phyloP scores from a whole-genome alignment of 805 yeast species.

The Saccharomycopsis javanensis region DNA sequence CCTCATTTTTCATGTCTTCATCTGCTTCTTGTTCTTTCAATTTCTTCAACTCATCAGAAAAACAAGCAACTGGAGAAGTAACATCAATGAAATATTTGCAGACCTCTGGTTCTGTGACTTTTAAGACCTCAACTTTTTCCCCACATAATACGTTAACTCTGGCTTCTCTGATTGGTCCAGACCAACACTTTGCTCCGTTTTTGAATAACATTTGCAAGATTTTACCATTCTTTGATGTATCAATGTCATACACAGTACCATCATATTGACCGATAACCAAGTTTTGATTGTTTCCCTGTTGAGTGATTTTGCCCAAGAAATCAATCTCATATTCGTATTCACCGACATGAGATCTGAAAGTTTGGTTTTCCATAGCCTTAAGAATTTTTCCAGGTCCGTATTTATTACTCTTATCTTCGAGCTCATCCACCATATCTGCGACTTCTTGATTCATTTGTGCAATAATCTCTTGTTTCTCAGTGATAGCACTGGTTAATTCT shows the following conservation, averaged over 20 bases:
- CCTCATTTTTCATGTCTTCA: neutral
- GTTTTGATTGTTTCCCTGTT: slow-evolving; percentile 38
- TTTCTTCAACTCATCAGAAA: slow-evolving; percentile 8
- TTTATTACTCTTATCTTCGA: slow-evolving; percentile 22
- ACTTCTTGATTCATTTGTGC: slow-evolving; percentile 18
- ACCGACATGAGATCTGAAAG: slow-evolving; percentile 45
- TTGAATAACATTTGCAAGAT: slow-evolving; percentile 32
- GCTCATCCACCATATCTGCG: slow-evolving; percentile 18
- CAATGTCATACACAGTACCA: slow-evolving; percentile 6
- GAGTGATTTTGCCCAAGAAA: slow-evolving; percentile 46
- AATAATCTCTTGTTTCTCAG: slow-evolving; percentile 16
- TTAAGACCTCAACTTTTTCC: slow-evolving; percentile 38
- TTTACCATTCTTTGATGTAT: slow-evolving; percentile 18
- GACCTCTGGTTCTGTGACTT: slow-evolving; percentile 80
- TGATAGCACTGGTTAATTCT: slow-evolving; percentile 7
- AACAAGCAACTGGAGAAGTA: slow-evolving; percentile 35
- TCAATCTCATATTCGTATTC: slow-evolving; percentile 64
- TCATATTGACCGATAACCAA: slow-evolving; percentile 42
- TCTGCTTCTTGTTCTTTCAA: neutral
- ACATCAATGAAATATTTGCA: slow-evolving; percentile 61
- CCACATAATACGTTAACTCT: slow-evolving; percentile 62
- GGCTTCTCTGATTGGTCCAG: slow-evolving; percentile 80
- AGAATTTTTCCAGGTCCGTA: slow-evolving; percentile 60
- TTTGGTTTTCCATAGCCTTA: slow-evolving; percentile 42
- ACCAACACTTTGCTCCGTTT: slow-evolving; percentile 82